Percentiles rank a stretch among this genome's conserved stretches.
Conservation (phyloP, 176 grass and related monocot genomes). For the Chrysopogon serrulatus region DNA sequence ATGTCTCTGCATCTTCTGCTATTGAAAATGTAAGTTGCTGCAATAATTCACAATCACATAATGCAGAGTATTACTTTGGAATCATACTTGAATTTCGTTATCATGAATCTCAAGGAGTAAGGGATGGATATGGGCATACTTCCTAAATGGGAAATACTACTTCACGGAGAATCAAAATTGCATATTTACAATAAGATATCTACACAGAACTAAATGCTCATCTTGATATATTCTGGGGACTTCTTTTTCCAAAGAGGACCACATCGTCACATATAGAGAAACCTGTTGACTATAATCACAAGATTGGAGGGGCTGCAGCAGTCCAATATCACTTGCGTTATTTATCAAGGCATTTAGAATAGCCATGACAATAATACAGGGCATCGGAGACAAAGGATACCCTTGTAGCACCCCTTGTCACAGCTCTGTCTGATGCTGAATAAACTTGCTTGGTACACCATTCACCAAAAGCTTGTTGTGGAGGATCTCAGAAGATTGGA, state of each 20-base stretch:
- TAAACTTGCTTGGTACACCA: background rate
- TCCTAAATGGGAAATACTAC: background rate
- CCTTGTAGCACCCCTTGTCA: too few species aligned
- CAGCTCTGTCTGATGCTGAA: too few species aligned
- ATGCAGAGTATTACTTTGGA: background rate
- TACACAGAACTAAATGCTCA: background rate
- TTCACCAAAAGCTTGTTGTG: background rate
- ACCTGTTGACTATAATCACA: background rate
- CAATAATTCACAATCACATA: background rate
- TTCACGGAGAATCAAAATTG: background rate
- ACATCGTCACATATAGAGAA: background rate
- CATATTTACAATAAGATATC: background rate
- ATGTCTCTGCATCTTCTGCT: conserved; percentile 38
- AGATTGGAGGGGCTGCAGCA: background rate
- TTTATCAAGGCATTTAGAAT: background rate
- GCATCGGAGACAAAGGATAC: background rate
- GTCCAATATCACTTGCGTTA: too few species aligned
- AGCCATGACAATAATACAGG: background rate
- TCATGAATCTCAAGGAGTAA: background rate
- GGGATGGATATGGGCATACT: background rate
- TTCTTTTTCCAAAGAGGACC: background rate
- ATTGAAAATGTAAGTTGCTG: conserved; percentile 42
- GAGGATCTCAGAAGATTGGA: background rate
- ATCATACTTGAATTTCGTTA: conserved; percentile 10
- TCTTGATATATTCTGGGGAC: background rate